Evolutionary conservation across 352 stramenopile species (phyloP), one percentile per base, ranked within the genome.

Genomic region (Phytophthora pisi): DNA sequence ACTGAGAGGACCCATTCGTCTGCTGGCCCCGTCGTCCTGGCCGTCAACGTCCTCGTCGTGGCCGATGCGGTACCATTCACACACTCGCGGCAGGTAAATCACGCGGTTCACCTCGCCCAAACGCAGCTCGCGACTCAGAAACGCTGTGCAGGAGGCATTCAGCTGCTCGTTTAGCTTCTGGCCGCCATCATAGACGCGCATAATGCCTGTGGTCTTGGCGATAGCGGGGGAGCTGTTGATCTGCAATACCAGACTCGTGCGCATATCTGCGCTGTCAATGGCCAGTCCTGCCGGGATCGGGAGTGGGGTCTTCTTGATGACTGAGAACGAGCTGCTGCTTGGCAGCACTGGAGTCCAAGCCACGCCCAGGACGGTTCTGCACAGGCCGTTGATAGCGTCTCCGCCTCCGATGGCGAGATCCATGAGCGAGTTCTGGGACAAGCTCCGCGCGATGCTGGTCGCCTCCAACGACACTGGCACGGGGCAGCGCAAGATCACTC

Each of bases 181-280:
- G 24, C 46, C 57, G 18, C 74, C 64, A n/a, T 84, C 60, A 60
- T 97, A 98, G 11, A 96, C 76, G 3, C 83, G 70, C 42, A 98
- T 84, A 23, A 79, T 60, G 5, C 78, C 64, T 18, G 53, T 62
- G 2, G 69, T 62, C n/a, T 73, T 65, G 11, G 45, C 6, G 31
- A 13, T 40, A 16, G 64, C 55, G 7, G 69, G 69, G 23, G 60
- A 64, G 36, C 80, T 68, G 75, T 88, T 82, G 57, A 91, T 71
- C 66, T 97, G 93, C 3, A 98, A 69, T n/a, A 88, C 88, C 62
- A 96, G 88, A 57, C 84, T 92, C 1, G 93, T 81, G 8, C 93
- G 88, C 60, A 93, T 88, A 67, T 98, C 92, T 6, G 75, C 30
- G 53, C 68, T 65, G 68, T 66, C 60, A 8, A 75, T 61, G 9